phyloP scores from a whole-genome alignment of 306 rosid genomes.

The Morella rubra region DNA sequence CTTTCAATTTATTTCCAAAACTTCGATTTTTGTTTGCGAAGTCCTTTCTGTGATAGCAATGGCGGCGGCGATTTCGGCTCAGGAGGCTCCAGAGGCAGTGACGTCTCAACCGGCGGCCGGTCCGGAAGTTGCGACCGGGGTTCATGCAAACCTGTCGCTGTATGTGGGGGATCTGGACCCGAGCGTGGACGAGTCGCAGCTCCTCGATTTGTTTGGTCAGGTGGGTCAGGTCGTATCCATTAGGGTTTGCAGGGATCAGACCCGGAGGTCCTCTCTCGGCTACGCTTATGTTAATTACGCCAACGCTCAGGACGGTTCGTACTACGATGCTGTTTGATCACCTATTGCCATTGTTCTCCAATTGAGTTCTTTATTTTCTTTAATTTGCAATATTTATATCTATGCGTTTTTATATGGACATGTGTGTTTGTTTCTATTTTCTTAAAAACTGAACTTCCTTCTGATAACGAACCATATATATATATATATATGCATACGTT shows the following conservation, averaged over 20 bases:
- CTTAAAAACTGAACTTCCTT: too few species aligned
- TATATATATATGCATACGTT: neutral
- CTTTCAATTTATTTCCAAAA: neutral
- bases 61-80: conserved; percentile 46
- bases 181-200: conserved; percentile 62
- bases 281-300: conserved; percentile 75
- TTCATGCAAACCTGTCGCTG: conserved; percentile 48
- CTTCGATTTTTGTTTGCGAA: neutral
- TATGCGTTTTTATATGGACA: too few species aligned
- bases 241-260: conserved; percentile 85
- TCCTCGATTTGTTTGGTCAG: conserved; percentile 61
- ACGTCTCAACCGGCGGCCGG: neutral
- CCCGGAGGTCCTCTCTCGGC: conserved; percentile 66
- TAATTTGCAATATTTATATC: neutral
- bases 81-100: conserved; percentile 22
- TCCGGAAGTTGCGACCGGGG: conserved; percentile 21
- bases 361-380: neutral
- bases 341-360: neutral
- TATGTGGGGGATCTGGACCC: conserved; percentile 79
- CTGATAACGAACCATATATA: neutral
- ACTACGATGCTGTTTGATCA: neutral
- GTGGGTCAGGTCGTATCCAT: conserved; percentile 56
- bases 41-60: conserved; percentile 25
- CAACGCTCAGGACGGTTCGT: conserved; percentile 65
- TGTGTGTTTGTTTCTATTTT: neutral